These are phyloP conservation scores for Ustilago xerochloae DNA, from an alignment of 1,284 basidiomycete species.

Conservation along the genomic window DNA sequence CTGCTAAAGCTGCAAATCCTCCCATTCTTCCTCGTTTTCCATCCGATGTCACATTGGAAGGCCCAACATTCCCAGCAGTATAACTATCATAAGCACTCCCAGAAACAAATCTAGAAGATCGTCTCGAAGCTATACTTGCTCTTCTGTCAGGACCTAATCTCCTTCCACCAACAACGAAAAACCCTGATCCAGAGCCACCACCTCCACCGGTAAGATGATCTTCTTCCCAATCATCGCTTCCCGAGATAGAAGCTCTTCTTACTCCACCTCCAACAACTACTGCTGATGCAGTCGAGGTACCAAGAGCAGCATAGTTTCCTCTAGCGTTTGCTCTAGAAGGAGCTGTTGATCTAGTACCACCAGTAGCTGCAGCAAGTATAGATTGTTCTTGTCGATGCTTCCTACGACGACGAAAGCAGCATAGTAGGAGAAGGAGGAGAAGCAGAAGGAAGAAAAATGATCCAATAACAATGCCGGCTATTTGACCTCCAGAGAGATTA, in stretches of 20 bases:
- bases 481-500: slow-evolving; percentile 52
- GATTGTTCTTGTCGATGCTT: slow-evolving; percentile 8
- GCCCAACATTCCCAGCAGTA: slow-evolving; percentile 13
- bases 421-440: slow-evolving; percentile 40
- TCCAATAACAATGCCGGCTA: slow-evolving; percentile 57
- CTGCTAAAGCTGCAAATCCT: slow-evolving; percentile 12
- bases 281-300: slow-evolving; percentile 19
- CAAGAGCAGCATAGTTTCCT: slow-evolving; percentile 48
- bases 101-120: slow-evolving; percentile 16
- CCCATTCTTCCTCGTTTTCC: not conserved
- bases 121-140: slow-evolving; percentile 23
- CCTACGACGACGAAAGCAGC: slow-evolving; percentile 40
- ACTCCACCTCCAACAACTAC: slow-evolving; percentile 30
- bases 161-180: slow-evolving; percentile 56
- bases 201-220: slow-evolving; percentile 49
- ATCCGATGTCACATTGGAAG: not conserved
- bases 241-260: slow-evolving; percentile 21
- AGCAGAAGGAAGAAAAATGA: slow-evolving; percentile 41
- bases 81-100: too few relatives aligned
- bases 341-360: slow-evolving; percentile 14
- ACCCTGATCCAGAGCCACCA: slow-evolving; percentile 45
- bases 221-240: slow-evolving; percentile 54
- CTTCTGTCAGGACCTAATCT: slow-evolving; percentile 17
- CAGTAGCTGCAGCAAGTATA: slow-evolving; percentile 29
- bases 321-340: slow-evolving; percentile 16